phyloP scores from a whole-genome alignment of 306 rosid genomes.

The Cucumis sativus region Cucumber_9930_V3 NC_026660.2:30528501-30529000 shows the following conservation, averaged over 20 bases:
- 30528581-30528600: not conserved
- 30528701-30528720: constrained; percentile 45
- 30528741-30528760: constrained; percentile 44
- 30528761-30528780: constrained; percentile 46
- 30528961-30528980: not conserved
- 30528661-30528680: constrained; percentile 68
- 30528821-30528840: not conserved
- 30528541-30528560: not conserved
- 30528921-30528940: not conserved
- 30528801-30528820: constrained; percentile 8
- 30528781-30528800: constrained; percentile 41
- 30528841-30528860: constrained; percentile 1
- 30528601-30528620: not conserved
- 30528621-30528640: constrained; percentile 5
- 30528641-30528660: constrained; percentile 57
- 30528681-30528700: constrained; percentile 45
- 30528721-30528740: constrained; percentile 37
- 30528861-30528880: not conserved
- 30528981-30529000: not conserved
- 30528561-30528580: not conserved
- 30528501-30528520: not conserved
- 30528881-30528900: not conserved
- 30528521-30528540: not conserved
- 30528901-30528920: not conserved
- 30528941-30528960: not conserved